Conservation (phyloP, 345 rosid species). For the Populus davidiana region DNA sequence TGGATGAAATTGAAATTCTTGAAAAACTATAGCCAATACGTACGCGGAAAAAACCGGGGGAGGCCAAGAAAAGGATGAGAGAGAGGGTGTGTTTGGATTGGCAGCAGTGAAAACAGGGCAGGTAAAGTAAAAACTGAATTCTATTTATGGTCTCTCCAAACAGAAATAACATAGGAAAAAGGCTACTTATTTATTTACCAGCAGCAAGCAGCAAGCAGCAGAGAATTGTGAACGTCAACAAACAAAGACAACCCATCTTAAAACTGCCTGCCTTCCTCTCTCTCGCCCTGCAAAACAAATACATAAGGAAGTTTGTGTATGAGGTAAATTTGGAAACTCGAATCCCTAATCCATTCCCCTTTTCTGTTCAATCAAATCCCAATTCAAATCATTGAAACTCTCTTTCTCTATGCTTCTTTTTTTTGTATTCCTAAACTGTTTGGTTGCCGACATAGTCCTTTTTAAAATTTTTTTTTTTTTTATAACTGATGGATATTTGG, state of each 20-base stretch:
- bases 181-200: not conserved
- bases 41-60: not conserved
- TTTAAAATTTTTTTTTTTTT: not conserved
- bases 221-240: not conserved
- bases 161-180: not conserved
- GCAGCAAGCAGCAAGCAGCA: not conserved
- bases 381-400: not conserved
- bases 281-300: not conserved
- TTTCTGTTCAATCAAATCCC: not conserved
- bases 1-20: too few relatives aligned
- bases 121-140: not conserved
- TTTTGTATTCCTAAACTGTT: not conserved
- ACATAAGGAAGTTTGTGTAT: not conserved
- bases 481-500: not conserved
- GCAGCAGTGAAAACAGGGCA: not conserved
- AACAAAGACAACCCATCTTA: not conserved
- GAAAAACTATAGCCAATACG: not conserved
- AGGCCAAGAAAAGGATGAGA: not conserved
- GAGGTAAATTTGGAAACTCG: slow-evolving; percentile 10
- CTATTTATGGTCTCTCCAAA: not conserved
- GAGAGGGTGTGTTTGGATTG: not conserved
- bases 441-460: not conserved
- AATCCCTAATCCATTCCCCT: slow-evolving; percentile 1
- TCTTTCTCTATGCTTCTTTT: not conserved
- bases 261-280: not conserved